These are phyloP conservation scores for Fusarium humuli DNA, from an alignment of 2,329 filamentous ascomycete genomes.

Conservation along the genomic window DNA sequence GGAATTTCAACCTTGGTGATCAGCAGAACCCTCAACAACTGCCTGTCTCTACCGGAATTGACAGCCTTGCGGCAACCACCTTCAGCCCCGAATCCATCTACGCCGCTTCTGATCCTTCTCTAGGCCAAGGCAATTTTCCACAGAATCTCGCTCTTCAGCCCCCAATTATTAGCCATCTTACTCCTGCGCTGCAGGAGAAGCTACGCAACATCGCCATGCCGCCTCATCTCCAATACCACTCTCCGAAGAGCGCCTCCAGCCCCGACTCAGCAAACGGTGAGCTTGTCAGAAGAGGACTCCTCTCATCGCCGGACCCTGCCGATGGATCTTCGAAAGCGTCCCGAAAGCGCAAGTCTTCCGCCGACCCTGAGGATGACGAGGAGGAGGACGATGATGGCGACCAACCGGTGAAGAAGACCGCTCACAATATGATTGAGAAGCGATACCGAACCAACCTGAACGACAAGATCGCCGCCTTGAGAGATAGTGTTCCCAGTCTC, in stretches of 20 bases:
- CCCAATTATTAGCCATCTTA: slow-evolving; percentile 55
- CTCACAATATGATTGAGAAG: slow-evolving; percentile 99
- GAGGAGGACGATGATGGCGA: slow-evolving; percentile 69
- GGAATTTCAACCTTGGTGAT: slow-evolving; percentile 51
- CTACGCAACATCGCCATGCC: slow-evolving; percentile 74
- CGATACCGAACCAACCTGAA: slow-evolving; percentile 95
- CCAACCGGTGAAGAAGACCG: slow-evolving; percentile 82
- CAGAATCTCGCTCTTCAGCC: slow-evolving; percentile 48
- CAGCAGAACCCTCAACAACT: slow-evolving; percentile 51
- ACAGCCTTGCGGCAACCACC: slow-evolving; percentile 49
- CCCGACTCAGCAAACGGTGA: slow-evolving; percentile 66
- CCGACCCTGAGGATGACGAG: slow-evolving; percentile 59
- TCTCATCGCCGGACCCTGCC: slow-evolving; percentile 70
- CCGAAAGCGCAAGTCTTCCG: slow-evolving; percentile 78
- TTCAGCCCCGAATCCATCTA: slow-evolving; percentile 54
- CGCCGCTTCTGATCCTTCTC: slow-evolving; percentile 44
- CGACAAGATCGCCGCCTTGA: slow-evolving; percentile 92
- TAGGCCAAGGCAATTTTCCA: slow-evolving; percentile 46
- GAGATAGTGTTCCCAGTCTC: slow-evolving; percentile 91
- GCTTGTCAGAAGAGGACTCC: slow-evolving; percentile 58
- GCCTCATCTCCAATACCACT: slow-evolving; percentile 69
- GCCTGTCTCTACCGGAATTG: slow-evolving; percentile 50
- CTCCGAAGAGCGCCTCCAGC: slow-evolving; percentile 68
- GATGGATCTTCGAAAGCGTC: slow-evolving; percentile 59
- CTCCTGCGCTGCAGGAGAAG: slow-evolving; percentile 69